Percentiles rank a stretch among this genome's conserved stretches.
Conservation (phyloP, 176 grass and related monocot species). For the Coix lacrymajobi region DNA sequence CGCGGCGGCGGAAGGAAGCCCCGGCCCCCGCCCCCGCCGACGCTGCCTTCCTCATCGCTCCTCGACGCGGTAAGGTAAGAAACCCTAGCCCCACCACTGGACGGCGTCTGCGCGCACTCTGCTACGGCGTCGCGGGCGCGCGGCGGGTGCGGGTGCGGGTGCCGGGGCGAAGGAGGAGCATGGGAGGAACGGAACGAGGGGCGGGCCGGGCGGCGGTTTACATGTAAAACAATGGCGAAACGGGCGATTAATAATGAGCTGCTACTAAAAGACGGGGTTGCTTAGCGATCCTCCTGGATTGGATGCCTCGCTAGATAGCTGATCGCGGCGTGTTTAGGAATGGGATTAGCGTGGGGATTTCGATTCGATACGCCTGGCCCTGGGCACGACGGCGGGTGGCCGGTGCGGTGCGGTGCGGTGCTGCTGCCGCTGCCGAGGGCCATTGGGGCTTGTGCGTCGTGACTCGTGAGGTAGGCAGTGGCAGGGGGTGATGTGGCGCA, state of each 20-base stretch:
- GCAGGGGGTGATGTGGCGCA: not conserved
- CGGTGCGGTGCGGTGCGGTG: no score
- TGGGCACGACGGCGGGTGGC: not conserved
- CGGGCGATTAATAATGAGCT: not conserved
- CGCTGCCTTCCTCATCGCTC: no score
- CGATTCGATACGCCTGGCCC: not conserved
- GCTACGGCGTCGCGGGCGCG: not conserved
- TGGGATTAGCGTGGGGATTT: not conserved
- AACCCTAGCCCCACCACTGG: not conserved
- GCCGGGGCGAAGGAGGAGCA: no score
- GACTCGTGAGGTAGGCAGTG: not conserved
- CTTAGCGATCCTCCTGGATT: not conserved
- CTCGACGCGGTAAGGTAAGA: no score
- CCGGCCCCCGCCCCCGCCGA: not conserved
- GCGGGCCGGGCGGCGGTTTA: not conserved
- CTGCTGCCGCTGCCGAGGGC: not conserved
- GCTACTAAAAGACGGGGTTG: not conserved
- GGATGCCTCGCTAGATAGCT: not conserved
- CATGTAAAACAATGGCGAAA: not conserved
- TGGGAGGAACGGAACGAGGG: not conserved
- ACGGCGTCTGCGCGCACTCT: not conserved
- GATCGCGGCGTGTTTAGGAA: not conserved
- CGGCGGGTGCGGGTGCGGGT: not conserved
- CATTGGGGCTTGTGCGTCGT: not conserved
- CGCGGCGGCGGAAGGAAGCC: constrained; percentile 19